Conservation (phyloP, 2,329 filamentous ascomycete species). For the Paecilomyces fulvus region DNA sequence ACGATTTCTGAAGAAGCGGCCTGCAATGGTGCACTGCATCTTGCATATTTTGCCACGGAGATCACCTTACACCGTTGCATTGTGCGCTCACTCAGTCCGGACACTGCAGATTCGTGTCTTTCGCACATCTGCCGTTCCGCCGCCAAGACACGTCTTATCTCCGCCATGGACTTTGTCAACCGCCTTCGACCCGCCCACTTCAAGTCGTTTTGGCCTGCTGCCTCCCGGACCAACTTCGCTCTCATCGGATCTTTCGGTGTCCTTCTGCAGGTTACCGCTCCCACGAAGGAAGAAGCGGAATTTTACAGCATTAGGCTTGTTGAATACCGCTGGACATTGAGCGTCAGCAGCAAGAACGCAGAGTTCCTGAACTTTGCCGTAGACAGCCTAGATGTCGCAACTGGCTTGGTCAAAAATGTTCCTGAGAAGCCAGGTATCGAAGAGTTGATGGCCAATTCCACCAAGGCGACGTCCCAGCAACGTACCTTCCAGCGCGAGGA, state of each 20-base stretch:
- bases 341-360: slow-evolving; percentile 69
- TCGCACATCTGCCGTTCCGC: slow-evolving; percentile 88
- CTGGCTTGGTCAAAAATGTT: slow-evolving; percentile 58
- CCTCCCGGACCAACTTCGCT: slow-evolving; percentile 63
- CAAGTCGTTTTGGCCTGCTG: slow-evolving; percentile 69
- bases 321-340: slow-evolving; percentile 91
- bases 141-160: slow-evolving; percentile 88
- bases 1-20: slow-evolving; percentile 31
- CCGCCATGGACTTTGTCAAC: slow-evolving; percentile 96
- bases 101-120: slow-evolving; percentile 64
- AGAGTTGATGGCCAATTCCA: slow-evolving; percentile 28
- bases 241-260: slow-evolving; percentile 91
- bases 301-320: slow-evolving; percentile 80
- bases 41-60: slow-evolving; percentile 89
- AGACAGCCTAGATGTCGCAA: slow-evolving; percentile 66
- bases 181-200: slow-evolving; percentile 78
- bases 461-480: slow-evolving; percentile 15
- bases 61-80: slow-evolving; percentile 89
- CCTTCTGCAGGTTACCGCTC: slow-evolving; percentile 79
- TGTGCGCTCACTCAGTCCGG: slow-evolving; percentile 63
- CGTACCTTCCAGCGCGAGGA: slow-evolving; percentile 16
- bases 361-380: slow-evolving; percentile 55
- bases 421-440: slow-evolving; percentile 61
- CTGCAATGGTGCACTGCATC: slow-evolving; percentile 64
- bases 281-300: slow-evolving; percentile 77